These are phyloP conservation scores for Chaetomiaceae sp. DNA, from an alignment of 2,329 filamentous ascomycete species.

Conservation along the genomic window DNA sequence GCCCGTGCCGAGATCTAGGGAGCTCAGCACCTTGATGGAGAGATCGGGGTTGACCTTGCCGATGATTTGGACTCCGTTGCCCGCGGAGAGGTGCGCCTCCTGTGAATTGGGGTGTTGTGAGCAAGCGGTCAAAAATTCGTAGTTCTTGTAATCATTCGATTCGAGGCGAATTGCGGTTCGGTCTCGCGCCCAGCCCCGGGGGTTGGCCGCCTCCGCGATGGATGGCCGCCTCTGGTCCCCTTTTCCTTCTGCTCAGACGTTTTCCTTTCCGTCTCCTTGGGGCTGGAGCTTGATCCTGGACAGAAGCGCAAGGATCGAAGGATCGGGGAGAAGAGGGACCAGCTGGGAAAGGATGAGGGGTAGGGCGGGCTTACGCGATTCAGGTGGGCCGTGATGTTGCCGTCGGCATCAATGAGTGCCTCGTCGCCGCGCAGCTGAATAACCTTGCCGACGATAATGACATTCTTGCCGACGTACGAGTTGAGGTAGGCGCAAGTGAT, in stretches of 20 bases:
- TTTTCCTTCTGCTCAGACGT: background rate
- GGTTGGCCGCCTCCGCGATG: background rate
- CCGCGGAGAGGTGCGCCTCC: slow-evolving; percentile 66
- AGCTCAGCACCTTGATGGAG: slow-evolving; percentile 64
- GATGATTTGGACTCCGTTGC: slow-evolving; percentile 70
- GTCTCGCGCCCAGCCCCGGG: background rate
- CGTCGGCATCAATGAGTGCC: slow-evolving; percentile 75
- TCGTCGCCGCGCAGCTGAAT: slow-evolving; percentile 74
- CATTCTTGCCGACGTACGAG: slow-evolving; percentile 66
- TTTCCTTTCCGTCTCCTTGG: background rate
- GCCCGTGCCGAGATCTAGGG: slow-evolving; percentile 62
- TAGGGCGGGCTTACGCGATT: slow-evolving; percentile 55
- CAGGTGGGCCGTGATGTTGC: slow-evolving; percentile 68
- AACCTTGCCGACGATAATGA: slow-evolving; percentile 84
- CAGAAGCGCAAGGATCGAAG: background rate
- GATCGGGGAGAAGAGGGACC: background rate
- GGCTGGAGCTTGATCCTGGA: background rate
- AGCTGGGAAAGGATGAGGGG: background rate
- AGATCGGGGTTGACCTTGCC: slow-evolving; percentile 75
- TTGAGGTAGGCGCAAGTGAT: slow-evolving; percentile 77
- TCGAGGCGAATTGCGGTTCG: background rate
- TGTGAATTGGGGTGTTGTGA: slow-evolving; percentile 32
- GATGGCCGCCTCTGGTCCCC: background rate
- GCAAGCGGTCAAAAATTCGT: background rate
- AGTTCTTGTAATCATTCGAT: no score